These are phyloP conservation scores for Acephala macrosclerotiorum DNA, from an alignment of 2,329 filamentous ascomycete genomes.

Conservation along the genomic window DNA sequence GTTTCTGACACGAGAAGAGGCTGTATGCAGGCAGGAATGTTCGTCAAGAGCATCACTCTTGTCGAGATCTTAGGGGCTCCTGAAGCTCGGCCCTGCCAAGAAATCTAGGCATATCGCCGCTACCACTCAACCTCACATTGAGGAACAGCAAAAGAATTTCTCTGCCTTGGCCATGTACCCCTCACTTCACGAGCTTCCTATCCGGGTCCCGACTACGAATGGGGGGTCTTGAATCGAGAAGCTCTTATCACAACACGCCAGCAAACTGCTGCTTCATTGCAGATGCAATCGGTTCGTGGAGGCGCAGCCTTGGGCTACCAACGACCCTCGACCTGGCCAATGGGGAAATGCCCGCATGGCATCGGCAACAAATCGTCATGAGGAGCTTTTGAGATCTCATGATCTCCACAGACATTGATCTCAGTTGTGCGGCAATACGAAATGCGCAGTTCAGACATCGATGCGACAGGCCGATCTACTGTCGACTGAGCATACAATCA, in stretches of 20 bases:
- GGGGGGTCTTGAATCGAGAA: not conserved
- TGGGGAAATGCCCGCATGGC: not conserved
- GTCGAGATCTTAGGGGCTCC: not conserved
- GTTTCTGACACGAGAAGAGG: constrained; percentile 11
- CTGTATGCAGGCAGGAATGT: not conserved
- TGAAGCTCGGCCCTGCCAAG: constrained; percentile 24
- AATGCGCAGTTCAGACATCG: not conserved
- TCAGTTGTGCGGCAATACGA: not conserved
- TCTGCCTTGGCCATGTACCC: not conserved
- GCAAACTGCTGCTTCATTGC: not conserved
- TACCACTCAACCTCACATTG: constrained; percentile 10
- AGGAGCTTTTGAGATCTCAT: constrained; percentile 8
- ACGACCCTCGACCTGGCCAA: not conserved
- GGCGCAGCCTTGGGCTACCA: not conserved
- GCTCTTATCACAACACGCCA: not conserved
- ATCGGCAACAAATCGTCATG: not conserved
- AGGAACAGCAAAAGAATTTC: not conserved
- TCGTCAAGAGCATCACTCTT: not conserved
- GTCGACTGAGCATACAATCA: not conserved
- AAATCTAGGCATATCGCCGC: constrained; percentile 6
- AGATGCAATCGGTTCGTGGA: constrained; percentile 1
- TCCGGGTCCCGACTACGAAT: not conserved
- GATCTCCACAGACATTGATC: not conserved
- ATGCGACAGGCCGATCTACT: not conserved
- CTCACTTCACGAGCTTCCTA: not conserved